Percentiles rank a stretch among this genome's conserved stretches.
phyloP scores from a whole-genome alignment of 129 eudicot species.

The Flaveria bidentis region DNA sequence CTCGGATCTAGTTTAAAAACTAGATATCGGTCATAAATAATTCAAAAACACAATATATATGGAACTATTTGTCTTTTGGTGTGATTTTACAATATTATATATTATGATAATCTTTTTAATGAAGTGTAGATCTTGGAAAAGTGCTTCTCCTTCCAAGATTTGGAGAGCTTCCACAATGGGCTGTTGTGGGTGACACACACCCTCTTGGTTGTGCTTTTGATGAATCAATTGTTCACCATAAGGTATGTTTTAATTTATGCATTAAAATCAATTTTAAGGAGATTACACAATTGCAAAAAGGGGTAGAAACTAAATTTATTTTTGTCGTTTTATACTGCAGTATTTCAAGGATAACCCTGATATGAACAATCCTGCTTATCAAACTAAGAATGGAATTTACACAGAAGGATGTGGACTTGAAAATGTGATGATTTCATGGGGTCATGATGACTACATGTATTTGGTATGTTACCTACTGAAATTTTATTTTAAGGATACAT shows the following conservation, averaged over 20 bases:
- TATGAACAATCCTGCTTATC: slow-evolving; percentile 29
- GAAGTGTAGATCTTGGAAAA: slow-evolving; percentile 53
- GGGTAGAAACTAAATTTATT: not conserved
- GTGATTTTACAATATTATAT: too few relatives aligned
- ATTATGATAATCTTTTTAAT: too few relatives aligned
- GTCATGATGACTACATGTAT: slow-evolving; percentile 72
- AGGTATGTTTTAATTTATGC: slow-evolving; percentile 22
- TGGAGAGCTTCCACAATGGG: slow-evolving; percentile 69
- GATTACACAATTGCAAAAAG: not conserved
- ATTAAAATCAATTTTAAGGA: not conserved
- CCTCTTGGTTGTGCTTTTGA: slow-evolving; percentile 58
- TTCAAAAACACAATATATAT: too few relatives aligned
- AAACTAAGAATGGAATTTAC: slow-evolving; percentile 53
- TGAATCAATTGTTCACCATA: slow-evolving; percentile 54
- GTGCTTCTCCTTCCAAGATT: slow-evolving; percentile 52
- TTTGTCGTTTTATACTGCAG: slow-evolving; percentile 23
- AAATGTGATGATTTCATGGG: slow-evolving; percentile 55
- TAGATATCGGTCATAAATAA: too few relatives aligned
- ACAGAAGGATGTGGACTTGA: slow-evolving; percentile 49
- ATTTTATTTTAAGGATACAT: too few relatives aligned
- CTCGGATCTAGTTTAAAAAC: too few relatives aligned
- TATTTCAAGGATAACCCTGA: slow-evolving; percentile 51
- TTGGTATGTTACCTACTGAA: slow-evolving; percentile 30
- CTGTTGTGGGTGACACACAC: slow-evolving; percentile 53
- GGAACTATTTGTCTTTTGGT: not conserved